phyloP scores from a whole-genome alignment of 2,329 filamentous ascomycete species.

The Pseudogymnoascus sp. region DNA sequence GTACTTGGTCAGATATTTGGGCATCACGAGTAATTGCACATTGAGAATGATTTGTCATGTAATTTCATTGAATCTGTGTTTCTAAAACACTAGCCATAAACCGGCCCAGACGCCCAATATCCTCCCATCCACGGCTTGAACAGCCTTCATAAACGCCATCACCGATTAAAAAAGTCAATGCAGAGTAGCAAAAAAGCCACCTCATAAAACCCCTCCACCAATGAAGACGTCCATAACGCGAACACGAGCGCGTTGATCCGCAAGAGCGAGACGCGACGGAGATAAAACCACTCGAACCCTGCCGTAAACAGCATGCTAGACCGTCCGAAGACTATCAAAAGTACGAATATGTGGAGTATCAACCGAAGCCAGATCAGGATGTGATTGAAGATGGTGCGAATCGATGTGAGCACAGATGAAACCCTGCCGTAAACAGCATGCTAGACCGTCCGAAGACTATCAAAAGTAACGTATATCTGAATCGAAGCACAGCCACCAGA shows the following conservation, averaged over 20 bases:
- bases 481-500: not conserved
- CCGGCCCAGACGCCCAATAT: conserved; percentile 7
- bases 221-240: conserved; percentile 1
- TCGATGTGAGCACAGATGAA: conserved; percentile 12
- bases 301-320: conserved; percentile 31
- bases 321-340: conserved; percentile 30
- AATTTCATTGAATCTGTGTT: conserved; percentile 7
- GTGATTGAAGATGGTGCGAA: conserved; percentile 14
- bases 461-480: conserved; percentile 25
- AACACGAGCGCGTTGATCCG: conserved; percentile 15
- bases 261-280: conserved; percentile 17
- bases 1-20: not conserved
- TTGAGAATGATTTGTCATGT: conserved; percentile 7
- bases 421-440: conserved; percentile 31
- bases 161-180: not conserved
- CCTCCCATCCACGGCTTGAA: conserved; percentile 6
- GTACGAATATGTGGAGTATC: conserved; percentile 16
- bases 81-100: conserved; percentile 8
- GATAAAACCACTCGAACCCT: conserved; percentile 22
- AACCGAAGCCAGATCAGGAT: conserved; percentile 18
- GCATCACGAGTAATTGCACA: not conserved
- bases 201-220: not conserved
- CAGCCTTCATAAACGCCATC: conserved; percentile 7
- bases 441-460: conserved; percentile 28
- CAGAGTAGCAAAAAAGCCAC: not conserved